A percentile compares a stretch with the other conserved stretches of the same genome.
phyloP scores from a whole-genome alignment of 2,329 filamentous ascomycete species.

The Grosmannia penicillata region DNA sequence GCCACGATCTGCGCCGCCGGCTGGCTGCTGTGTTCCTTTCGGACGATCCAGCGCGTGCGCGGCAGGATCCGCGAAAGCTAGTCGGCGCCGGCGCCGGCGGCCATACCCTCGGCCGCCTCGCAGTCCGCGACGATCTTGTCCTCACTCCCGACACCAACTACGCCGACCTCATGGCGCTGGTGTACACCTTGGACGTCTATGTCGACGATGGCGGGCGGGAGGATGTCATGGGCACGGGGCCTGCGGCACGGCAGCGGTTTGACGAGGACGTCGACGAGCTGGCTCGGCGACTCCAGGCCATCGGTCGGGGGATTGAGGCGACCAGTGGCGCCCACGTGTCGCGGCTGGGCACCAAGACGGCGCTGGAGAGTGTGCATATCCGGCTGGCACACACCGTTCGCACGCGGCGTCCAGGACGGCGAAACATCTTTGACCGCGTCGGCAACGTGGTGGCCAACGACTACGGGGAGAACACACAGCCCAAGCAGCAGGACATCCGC shows the following conservation, averaged over 20 bases:
- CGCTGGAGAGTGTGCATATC: constrained; percentile 59
- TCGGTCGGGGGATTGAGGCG: constrained; percentile 53
- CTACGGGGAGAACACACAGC: not conserved
- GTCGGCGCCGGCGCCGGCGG: constrained; percentile 26
- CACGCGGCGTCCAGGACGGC: constrained; percentile 41
- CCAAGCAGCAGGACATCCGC: constrained; percentile 10
- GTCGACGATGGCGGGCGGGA: constrained; percentile 39
- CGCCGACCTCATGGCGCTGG: constrained; percentile 46
- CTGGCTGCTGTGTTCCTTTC: constrained; percentile 53
- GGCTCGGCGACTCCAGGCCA: constrained; percentile 38
- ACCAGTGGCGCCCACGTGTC: constrained; percentile 57
- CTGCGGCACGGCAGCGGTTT: constrained; percentile 28
- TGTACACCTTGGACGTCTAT: constrained; percentile 57
- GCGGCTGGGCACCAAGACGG: constrained; percentile 62
- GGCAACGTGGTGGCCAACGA: not conserved
- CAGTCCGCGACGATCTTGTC: constrained; percentile 22
- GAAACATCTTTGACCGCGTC: constrained; percentile 24
- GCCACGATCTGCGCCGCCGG: constrained; percentile 48
- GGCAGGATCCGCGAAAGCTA: constrained; percentile 24
- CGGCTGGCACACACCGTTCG: constrained; percentile 58
- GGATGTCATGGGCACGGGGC: constrained; percentile 8
- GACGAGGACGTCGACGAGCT: constrained; percentile 59
- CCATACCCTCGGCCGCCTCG: constrained; percentile 24
- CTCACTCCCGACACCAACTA: constrained; percentile 50
- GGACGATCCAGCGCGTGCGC: constrained; percentile 26